Evolutionary conservation across 2,329 filamentous ascomycete species (phyloP), one percentile per base, ranked within the genome.

Genomic region (Fusarium sp.): DNA sequence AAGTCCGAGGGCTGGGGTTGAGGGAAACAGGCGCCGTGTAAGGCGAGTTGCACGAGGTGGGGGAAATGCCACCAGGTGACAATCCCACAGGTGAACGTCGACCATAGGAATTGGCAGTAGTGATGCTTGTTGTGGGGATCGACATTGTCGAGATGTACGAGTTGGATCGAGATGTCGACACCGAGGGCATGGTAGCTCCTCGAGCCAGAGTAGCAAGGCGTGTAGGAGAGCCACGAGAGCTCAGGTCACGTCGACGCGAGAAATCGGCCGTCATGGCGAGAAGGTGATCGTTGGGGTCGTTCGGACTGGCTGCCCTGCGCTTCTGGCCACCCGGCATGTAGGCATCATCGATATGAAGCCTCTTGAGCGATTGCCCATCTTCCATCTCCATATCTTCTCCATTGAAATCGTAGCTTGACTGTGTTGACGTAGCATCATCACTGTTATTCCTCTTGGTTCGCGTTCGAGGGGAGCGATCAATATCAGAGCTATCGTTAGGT

Each of bases 291-390:
- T 50, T 50, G 25, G 45, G 45, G 25, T 87, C 87, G 4, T 83
- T 86, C 1, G 89, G 88, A 30, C 88, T 90, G 0, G 87, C 88
- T 2, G 89, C 89, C 43, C 89, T 84, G 56, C 89, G 85, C 81
- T 91, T 91, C 69, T 86, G 86, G 8, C 88, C 87, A 10, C 76
- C 76, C 4, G 81, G 78, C 3, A 84, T 79, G 47, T 86, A 79
- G 9, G 79, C 70, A 58, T 87, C 88, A 56, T 90, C 87, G 22
- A 88, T 84, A 22, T 86, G 85, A 10, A 89, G 83, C 80, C 81
- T 86, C 84, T 79, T 90, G 79, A 87, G 85, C 76, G 75, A 87
- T 73, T 72, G 85, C 79, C 79, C 86, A 80, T 89, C 88, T 11
- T 89, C 88, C 27, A 86, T 87, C 1, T 88, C 87, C 76, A 82